These are phyloP conservation scores for Alternaria ventricosa DNA, from an alignment of 2,329 filamentous ascomycete genomes.

Conservation along the genomic window DNA sequence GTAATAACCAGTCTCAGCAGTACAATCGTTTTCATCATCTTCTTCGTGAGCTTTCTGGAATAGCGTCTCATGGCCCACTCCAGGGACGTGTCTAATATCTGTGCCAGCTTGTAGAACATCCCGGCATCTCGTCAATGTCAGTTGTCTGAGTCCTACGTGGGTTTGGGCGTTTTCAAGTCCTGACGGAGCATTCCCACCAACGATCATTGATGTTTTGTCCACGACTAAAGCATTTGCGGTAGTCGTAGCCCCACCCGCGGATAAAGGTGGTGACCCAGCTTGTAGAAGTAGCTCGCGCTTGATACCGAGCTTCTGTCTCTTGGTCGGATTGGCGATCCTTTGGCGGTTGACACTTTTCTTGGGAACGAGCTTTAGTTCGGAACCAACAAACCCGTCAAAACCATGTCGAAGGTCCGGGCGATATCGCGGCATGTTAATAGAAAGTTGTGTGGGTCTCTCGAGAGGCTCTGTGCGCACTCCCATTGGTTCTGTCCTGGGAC, in stretches of 20 bases:
- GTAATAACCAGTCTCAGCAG: not conserved
- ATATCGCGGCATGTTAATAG: not conserved
- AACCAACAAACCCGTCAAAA: constrained; percentile 22
- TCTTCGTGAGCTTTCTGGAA: not conserved
- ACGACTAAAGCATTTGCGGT: not conserved
- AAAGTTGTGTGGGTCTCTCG: not conserved
- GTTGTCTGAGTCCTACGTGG: not conserved
- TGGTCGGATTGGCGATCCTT: not conserved
- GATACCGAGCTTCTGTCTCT: not conserved
- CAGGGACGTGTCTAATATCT: not conserved
- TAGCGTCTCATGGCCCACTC: not conserved
- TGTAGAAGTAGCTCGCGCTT: constrained; percentile 9
- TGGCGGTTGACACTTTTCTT: not conserved
- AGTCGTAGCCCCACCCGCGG: not conserved
- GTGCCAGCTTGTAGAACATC: not conserved
- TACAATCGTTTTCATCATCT: not conserved
- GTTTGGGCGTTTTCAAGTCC: not conserved
- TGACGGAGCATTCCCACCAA: not conserved
- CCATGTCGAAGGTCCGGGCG: not conserved
- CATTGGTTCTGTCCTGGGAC: not conserved
- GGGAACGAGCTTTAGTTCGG: constrained; percentile 7
- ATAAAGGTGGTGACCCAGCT: constrained; percentile 11
- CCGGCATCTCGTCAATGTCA: not conserved
- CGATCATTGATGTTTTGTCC: not conserved
- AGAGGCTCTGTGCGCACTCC: not conserved